phyloP scores from a whole-genome alignment of 495 filamentous ascomycete genomes.

The Entonaema liquescens region DNA sequence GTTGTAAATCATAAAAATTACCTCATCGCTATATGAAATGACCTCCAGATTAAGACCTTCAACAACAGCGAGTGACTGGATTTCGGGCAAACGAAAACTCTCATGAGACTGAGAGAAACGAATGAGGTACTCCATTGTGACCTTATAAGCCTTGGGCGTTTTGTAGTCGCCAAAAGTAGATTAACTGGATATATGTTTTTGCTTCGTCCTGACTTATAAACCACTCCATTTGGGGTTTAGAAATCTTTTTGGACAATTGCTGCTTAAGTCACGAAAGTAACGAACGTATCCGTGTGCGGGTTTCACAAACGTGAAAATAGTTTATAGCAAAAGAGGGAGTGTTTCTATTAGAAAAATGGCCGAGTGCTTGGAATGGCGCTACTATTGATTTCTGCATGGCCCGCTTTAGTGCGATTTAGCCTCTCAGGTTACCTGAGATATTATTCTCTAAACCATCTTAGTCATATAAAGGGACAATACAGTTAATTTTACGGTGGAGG shows the following conservation, averaged over 20 bases:
- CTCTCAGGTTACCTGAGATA: background rate
- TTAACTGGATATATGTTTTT: conserved; percentile 4
- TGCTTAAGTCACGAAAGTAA: background rate
- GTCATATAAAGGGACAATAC: background rate
- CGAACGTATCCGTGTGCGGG: background rate
- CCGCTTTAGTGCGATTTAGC: conserved; percentile 11
- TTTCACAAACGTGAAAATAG: conserved; percentile 19
- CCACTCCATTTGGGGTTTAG: conserved; percentile 29
- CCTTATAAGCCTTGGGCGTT: conserved; percentile 1
- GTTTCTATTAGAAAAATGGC: conserved; percentile 35
- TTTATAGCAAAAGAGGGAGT: conserved; percentile 3
- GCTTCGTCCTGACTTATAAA: conserved; percentile 5
- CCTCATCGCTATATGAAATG: conserved; percentile 73
- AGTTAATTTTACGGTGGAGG: background rate
- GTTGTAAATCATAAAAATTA: conserved; percentile 49
- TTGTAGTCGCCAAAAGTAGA: conserved; percentile 9
- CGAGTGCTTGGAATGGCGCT: conserved; percentile 19
- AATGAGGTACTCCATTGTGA: conserved; percentile 80
- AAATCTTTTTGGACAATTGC: background rate
- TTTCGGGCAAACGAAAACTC: conserved; percentile 85
- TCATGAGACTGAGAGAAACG: conserved; percentile 91
- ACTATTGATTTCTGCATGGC: conserved; percentile 4
- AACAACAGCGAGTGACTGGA: conserved; percentile 81
- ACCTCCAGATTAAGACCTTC: conserved; percentile 74
- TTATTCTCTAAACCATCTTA: background rate